phyloP scores from a whole-genome alignment of 73 alveolate species.

The Paramecium tetraurelia region DNA sequence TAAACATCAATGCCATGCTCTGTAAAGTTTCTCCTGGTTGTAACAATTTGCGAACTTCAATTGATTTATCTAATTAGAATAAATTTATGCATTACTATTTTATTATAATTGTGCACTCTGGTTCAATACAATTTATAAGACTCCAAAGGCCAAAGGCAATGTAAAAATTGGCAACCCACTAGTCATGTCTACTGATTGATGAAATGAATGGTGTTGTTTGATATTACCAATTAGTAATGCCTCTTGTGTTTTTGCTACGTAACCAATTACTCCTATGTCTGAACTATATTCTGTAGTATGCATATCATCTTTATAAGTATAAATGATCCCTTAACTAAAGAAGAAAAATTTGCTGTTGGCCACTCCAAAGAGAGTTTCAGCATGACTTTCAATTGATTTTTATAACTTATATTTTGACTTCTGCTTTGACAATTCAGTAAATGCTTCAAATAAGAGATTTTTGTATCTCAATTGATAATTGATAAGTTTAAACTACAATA shows the following conservation, averaged over 20 bases:
- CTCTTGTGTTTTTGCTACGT: background rate
- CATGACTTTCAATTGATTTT: background rate
- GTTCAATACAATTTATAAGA: background rate
- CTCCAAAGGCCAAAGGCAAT: background rate
- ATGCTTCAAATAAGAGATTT: constrained; percentile 15
- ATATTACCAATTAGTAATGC: background rate
- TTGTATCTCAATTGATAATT: constrained; percentile 43
- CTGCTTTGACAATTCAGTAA: background rate
- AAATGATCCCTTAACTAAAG: background rate
- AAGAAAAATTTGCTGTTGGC: background rate
- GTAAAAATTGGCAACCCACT: constrained; percentile 24
- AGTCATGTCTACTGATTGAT: background rate
- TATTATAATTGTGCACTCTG: background rate
- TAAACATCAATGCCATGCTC: constrained; percentile 32
- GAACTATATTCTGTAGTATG: background rate
- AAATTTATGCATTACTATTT: background rate
- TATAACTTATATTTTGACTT: background rate
- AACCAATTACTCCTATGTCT: background rate
- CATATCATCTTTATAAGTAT: background rate
- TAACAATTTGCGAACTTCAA: background rate
- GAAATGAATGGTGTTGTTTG: background rate
- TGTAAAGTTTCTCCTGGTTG: background rate
- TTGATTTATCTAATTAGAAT: background rate
- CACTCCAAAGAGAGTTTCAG: constrained; percentile 30
- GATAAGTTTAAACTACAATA: background rate